Evolutionary conservation across 2,329 filamentous ascomycete species (phyloP).

Genomic region (Fonsecaea pedrosoi): DNA sequence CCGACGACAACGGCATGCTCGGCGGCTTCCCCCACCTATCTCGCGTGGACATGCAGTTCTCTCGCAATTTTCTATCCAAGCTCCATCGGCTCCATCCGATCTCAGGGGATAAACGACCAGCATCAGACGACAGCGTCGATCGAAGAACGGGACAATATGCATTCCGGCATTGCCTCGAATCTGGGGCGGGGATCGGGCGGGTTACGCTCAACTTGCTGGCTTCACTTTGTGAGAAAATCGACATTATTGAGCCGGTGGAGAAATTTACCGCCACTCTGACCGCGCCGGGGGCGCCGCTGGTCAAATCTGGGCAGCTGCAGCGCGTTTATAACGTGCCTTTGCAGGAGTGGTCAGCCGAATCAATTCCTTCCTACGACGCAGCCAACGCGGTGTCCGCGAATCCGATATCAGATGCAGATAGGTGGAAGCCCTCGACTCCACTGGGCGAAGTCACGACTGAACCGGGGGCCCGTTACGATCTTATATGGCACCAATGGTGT

Average conservation of each 20-base stretch:
- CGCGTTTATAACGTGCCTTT: constrained; percentile 33
- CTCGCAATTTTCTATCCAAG: constrained; percentile 72
- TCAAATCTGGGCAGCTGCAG: constrained; percentile 25
- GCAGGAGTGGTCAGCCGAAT: constrained; percentile 29
- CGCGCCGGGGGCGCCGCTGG: constrained; percentile 33
- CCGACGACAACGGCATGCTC: constrained; percentile 74
- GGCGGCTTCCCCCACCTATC: constrained; percentile 74
- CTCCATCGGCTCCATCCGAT: constrained; percentile 53
- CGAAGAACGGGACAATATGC: constrained; percentile 6
- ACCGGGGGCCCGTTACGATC: constrained; percentile 65
- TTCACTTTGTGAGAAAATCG: constrained; percentile 72
- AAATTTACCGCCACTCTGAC: constrained; percentile 75
- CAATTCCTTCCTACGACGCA: constrained; percentile 53
- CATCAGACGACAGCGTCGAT: not conserved
- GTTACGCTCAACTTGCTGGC: constrained; percentile 80
- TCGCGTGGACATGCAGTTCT: constrained; percentile 73
- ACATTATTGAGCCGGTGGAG: constrained; percentile 82
- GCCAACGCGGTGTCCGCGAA: constrained; percentile 66
- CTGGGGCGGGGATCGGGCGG: constrained; percentile 77
- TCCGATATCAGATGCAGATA: constrained; percentile 59
- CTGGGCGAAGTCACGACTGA: constrained; percentile 41
- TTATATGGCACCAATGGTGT: constrained; percentile 94
- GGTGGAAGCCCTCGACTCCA: too few relatives aligned
- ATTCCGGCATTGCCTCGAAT: constrained; percentile 58
- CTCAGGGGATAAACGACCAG: not conserved